Percentiles rank a stretch among this genome's conserved stretches.
phyloP scores from a whole-genome alignment of 179 eudicot genomes.

The Amaranthus tricolor region DNA sequence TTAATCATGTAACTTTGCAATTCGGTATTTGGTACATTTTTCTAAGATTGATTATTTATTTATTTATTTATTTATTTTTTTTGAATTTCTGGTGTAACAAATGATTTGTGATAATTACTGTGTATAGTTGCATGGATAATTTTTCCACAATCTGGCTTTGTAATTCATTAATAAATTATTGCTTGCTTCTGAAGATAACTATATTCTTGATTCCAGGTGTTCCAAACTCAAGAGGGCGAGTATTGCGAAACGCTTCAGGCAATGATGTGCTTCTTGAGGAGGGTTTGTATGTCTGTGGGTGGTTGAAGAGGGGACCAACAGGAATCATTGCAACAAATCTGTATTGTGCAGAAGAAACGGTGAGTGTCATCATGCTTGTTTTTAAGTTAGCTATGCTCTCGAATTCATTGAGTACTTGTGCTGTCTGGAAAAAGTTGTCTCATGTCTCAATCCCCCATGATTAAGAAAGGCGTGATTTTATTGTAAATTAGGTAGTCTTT shows the following conservation, averaged over 20 bases:
- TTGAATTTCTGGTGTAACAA: background rate
- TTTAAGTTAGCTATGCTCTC: too few relatives aligned
- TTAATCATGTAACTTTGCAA: slow-evolving; percentile 2
- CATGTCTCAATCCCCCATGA: background rate
- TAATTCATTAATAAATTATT: background rate
- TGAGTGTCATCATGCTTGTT: slow-evolving; percentile 34
- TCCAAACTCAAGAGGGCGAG: slow-evolving; percentile 83
- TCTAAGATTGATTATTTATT: background rate
- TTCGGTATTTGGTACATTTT: background rate
- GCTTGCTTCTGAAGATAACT: background rate
- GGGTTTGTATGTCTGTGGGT: slow-evolving; percentile 84
- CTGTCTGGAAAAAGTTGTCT: background rate
- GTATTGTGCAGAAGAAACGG: slow-evolving; percentile 93
- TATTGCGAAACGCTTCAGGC: slow-evolving; percentile 37
- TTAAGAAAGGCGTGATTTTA: background rate
- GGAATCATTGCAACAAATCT: slow-evolving; percentile 90
- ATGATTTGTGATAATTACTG: background rate
- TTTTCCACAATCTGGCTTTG: background rate
- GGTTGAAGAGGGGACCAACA: slow-evolving; percentile 98
- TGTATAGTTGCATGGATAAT: background rate
- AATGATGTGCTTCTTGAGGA: slow-evolving; percentile 39
- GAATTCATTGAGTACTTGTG: background rate
- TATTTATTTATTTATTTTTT: background rate
- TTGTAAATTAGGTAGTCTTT: background rate
- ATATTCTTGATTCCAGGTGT: slow-evolving; percentile 49